Base-by-base conservation (phyloP, 208 protist species). In the Leishmania gerbilli region DNA sequence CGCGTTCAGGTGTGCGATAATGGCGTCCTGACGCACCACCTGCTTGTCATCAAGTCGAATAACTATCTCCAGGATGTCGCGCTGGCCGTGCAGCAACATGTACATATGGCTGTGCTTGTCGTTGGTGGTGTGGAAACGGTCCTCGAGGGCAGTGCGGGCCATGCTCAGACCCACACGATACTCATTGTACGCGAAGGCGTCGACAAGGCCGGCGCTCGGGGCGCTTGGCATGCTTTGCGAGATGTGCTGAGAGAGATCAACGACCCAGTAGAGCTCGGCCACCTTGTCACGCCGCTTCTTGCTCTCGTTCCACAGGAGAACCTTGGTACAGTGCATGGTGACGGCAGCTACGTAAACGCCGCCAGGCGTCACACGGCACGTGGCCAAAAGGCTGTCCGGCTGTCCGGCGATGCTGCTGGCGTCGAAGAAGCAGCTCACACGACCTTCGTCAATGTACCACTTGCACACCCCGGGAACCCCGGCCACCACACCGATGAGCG, bases 71-170 rank as follows among this genome's bases (percentile, higher is more conserved):
- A 94, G 58, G 24, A 95, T 93, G 71, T 97, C 91, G 40, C 84
- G 83, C 71, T 88, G 85, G 21, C 92, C 92, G 81, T 97, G 87
- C 42, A 97, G 68, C n/a, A 97, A 83, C 67, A 97, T 62, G 84
- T 93, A 91, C 85, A 95, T 90, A 49, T 93, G 88, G 56, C 91
- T 94, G 79, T 95, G 91, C 79, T 93, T 95, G 83, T 95, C 92
- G 80, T 88, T 93, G 45, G 78, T 89, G 53, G 84, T 76, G 84
- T 75, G 83, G 47, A 87, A 88, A 68, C 78, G 79, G 60, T 88
- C 84, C n/a, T 87, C 83, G 27, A 91, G 83, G 4, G 84, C 83
- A 74, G 88, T 91, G 71, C 92, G 90, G 37, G 93, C 92, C 86
- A 97, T 95, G 79, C 89, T 77, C 51, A 97, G 87, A 42, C 93